phyloP scores from a whole-genome alignment of 116 monocot species.

The Zostera marina region DNA sequence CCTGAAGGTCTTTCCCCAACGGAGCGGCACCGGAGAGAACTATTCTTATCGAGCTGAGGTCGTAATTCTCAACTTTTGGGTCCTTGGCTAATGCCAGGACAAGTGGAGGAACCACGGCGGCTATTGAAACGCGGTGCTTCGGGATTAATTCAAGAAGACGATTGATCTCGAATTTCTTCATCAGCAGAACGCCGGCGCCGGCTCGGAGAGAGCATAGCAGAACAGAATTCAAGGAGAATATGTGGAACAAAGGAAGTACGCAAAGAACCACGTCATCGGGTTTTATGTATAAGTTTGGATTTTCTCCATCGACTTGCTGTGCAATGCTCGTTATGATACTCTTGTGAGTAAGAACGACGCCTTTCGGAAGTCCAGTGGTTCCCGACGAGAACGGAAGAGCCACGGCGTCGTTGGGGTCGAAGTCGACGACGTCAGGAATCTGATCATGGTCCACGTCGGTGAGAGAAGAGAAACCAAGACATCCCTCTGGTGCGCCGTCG shows the following conservation, averaged over 20 bases:
- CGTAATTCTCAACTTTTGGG: conserved; percentile 46
- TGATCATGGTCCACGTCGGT: conserved; percentile 7
- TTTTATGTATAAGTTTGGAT: conserved; percentile 45
- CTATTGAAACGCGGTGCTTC: conserved; percentile 43
- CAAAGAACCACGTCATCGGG: conserved; percentile 63
- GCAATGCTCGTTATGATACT: conserved; percentile 41
- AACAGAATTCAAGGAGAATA: conserved; percentile 74
- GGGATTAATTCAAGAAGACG: conserved; percentile 44
- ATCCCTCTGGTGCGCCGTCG: conserved; percentile 34
- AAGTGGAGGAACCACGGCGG: conserved; percentile 74
- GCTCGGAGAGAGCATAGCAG: conserved; percentile 66
- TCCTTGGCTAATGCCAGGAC: conserved; percentile 79
- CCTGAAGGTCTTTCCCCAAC: conserved; percentile 75
- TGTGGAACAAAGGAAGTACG: conserved; percentile 85
- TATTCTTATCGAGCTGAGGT: conserved; percentile 53
- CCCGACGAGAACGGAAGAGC: conserved; percentile 75
- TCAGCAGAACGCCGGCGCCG: conserved; percentile 55
- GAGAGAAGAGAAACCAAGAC: conserved; percentile 25
- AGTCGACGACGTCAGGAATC: conserved; percentile 12
- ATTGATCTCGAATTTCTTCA: conserved; percentile 78
- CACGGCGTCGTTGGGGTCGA: conserved; percentile 32
- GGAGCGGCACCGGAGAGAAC: conserved; percentile 86
- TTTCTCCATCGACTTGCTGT: conserved; percentile 79
- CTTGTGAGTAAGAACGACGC: conserved; percentile 59
- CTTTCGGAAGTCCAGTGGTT: conserved; percentile 68